Percentiles rank a stretch among this genome's conserved stretches.
phyloP scores from a whole-genome alignment of 1,284 basidiomycete genomes.

The Rhizoctonia solani region DNA sequence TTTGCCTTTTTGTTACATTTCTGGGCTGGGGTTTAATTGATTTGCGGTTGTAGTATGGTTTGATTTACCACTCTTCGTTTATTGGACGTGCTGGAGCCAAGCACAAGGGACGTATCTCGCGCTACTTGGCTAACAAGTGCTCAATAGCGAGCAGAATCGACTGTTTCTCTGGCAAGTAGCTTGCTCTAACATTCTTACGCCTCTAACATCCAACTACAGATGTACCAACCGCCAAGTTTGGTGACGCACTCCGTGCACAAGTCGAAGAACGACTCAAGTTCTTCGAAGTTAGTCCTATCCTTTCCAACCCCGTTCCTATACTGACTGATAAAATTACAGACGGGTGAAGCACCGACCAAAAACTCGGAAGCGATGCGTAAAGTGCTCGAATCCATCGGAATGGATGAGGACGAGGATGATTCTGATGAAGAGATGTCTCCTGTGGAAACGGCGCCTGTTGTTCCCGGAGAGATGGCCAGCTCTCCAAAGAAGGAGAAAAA shows the following conservation, averaged over 20 bases:
- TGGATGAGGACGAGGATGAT: constrained; percentile 67
- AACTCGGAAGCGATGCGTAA: constrained; percentile 88
- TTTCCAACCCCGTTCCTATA: too few relatives aligned
- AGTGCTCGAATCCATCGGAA: constrained; percentile 77
- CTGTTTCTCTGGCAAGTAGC: constrained; percentile 82
- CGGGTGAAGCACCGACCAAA: constrained; percentile 79
- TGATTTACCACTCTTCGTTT: constrained; percentile 92
- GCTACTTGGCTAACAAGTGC: constrained; percentile 99
- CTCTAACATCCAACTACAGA: constrained; percentile 52
- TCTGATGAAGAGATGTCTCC: constrained; percentile 57
- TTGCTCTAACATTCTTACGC: background rate
- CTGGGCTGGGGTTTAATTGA: too few relatives aligned
- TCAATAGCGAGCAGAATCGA: constrained; percentile 98
- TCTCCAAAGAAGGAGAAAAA: constrained; percentile 59
- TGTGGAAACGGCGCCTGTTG: constrained; percentile 55
- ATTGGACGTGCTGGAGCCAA: constrained; percentile 95
- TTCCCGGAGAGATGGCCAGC: constrained; percentile 59
- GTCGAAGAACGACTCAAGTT: constrained; percentile 96
- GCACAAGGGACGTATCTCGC: constrained; percentile 97
- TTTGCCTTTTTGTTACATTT: too few relatives aligned
- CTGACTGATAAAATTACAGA: constrained; percentile 45
- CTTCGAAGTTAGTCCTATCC: constrained; percentile 66
- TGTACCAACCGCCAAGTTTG: constrained; percentile 89
- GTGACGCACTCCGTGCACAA: constrained; percentile 89
- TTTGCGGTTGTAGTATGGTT: constrained; percentile 78